A percentile compares a stretch with the other conserved stretches of the same genome.
phyloP scores from a whole-genome alignment of 1,284 basidiomycete species.

The Abortiporus biennis region DNA sequence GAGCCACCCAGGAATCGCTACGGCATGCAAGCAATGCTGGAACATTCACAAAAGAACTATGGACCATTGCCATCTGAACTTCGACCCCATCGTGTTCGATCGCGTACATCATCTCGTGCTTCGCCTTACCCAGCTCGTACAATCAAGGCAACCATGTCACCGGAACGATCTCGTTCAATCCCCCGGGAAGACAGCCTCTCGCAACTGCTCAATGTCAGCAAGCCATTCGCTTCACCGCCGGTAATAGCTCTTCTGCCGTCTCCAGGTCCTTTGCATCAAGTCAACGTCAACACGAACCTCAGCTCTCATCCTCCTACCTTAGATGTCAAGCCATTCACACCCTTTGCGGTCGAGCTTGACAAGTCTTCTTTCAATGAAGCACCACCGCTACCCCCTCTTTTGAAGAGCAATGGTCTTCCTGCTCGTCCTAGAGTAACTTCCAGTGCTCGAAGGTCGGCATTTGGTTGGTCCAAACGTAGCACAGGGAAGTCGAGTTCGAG shows the following conservation, averaged over 20 bases:
- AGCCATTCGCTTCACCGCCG: constrained; percentile 13
- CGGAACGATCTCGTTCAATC: constrained; percentile 29
- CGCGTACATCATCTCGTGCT: constrained; percentile 60
- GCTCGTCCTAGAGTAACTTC: constrained; percentile 52
- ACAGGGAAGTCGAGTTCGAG: constrained; percentile 22
- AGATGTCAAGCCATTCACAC: constrained; percentile 38
- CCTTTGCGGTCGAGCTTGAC: constrained; percentile 26
- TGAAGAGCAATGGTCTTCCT: constrained; percentile 19
- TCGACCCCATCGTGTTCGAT: constrained; percentile 50
- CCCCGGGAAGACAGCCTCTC: constrained; percentile 5
- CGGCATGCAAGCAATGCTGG: constrained; percentile 66
- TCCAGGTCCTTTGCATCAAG: constrained; percentile 23
- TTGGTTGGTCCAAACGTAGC: constrained; percentile 60
- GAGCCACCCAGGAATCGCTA: constrained; percentile 56
- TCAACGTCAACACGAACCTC: constrained; percentile 34
- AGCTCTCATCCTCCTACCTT: constrained; percentile 26
- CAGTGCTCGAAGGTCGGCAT: constrained; percentile 44
- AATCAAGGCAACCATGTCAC: constrained; percentile 36
- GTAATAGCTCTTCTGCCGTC: constrained; percentile 12
- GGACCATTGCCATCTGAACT: constrained; percentile 66
- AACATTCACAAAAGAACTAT: constrained; percentile 66
- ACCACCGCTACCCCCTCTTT: constrained; percentile 15
- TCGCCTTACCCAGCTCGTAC: constrained; percentile 63
- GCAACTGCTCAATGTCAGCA: constrained; percentile 5
- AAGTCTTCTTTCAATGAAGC: neutral